Percentiles rank a stretch among this genome's conserved stretches.
These are phyloP conservation scores for Albugo laibachii DNA, from an alignment of 352 stramenopile genomes.

Conservation along the genomic window DNA sequence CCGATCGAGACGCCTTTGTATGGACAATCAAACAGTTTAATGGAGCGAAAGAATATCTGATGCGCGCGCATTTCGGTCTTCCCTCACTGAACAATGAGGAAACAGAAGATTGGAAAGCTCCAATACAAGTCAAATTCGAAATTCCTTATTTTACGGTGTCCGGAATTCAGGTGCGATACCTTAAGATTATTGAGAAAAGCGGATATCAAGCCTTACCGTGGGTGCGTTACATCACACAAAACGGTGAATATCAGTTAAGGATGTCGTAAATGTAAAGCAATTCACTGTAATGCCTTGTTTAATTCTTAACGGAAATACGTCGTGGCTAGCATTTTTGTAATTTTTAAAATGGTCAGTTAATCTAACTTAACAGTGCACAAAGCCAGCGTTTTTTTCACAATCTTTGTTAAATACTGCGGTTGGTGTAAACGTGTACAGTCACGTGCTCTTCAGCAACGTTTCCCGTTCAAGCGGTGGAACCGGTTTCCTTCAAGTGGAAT, in stretches of 20 bases:
- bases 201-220: slow-evolving; percentile 98
- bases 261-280: slow-evolving; percentile 79
- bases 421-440: too few relatives aligned
- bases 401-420: too few relatives aligned
- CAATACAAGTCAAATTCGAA: slow-evolving; percentile 93
- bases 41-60: slow-evolving; percentile 95
- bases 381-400: too few relatives aligned
- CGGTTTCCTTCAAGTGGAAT: neutral
- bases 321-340: too few relatives aligned
- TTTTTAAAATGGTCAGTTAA: too few relatives aligned
- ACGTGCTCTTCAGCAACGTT: too few relatives aligned
- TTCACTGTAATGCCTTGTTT: too few relatives aligned
- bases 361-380: too few relatives aligned
- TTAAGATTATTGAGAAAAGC: slow-evolving; percentile 99
- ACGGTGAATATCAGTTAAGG: slow-evolving; percentile 97
- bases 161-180: slow-evolving; percentile 97
- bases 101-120: slow-evolving; percentile 78
- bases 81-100: slow-evolving; percentile 87
- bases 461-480: too few relatives aligned
- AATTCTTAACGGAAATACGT: too few relatives aligned
- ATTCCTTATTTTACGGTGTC: slow-evolving; percentile 92
- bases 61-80: slow-evolving; percentile 98
- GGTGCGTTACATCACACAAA: slow-evolving; percentile 99
- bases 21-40: slow-evolving; percentile 99
- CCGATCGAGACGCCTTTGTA: slow-evolving; percentile 94